Percentiles rank a stretch among this genome's conserved stretches.
phyloP scores from a whole-genome alignment of 2,329 filamentous ascomycete genomes.

The Onygenales sp. region DNA sequence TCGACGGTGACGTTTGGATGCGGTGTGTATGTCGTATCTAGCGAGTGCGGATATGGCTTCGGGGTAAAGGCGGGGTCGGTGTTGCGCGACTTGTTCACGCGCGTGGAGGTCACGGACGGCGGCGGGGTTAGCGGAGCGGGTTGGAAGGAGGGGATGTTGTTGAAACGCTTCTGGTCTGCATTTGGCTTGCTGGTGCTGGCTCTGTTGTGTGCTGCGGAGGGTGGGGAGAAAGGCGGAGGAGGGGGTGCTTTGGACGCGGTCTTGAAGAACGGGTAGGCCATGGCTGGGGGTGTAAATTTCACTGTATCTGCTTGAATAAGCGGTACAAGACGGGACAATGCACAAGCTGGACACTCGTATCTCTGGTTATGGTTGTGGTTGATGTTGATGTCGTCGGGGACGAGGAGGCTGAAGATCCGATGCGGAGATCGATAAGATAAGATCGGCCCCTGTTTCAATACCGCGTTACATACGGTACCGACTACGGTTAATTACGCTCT shows the following conservation, averaged over 20 bases:
- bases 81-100: conserved; percentile 8
- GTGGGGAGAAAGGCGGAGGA: neutral
- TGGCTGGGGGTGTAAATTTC: neutral
- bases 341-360: no score
- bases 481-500: neutral
- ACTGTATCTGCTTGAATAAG: neutral
- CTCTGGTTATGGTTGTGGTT: conserved; percentile 8
- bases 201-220: neutral
- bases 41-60: conserved; percentile 14
- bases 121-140: neutral
- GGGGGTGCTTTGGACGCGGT: neutral
- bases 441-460: conserved; percentile 4
- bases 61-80: conserved; percentile 22
- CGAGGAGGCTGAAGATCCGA: neutral
- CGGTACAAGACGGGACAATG: no score
- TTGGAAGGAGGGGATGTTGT: neutral
- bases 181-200: neutral
- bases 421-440: conserved; percentile 18
- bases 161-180: neutral
- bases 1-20: conserved; percentile 45
- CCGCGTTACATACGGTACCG: neutral
- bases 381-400: neutral
- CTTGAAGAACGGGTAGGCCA: conserved; percentile 1
- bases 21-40: conserved; percentile 20
- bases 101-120: conserved; percentile 4